Conservation (phyloP, 2,329 filamentous ascomycete species). For the Cercospora zeae-maydis region DNA sequence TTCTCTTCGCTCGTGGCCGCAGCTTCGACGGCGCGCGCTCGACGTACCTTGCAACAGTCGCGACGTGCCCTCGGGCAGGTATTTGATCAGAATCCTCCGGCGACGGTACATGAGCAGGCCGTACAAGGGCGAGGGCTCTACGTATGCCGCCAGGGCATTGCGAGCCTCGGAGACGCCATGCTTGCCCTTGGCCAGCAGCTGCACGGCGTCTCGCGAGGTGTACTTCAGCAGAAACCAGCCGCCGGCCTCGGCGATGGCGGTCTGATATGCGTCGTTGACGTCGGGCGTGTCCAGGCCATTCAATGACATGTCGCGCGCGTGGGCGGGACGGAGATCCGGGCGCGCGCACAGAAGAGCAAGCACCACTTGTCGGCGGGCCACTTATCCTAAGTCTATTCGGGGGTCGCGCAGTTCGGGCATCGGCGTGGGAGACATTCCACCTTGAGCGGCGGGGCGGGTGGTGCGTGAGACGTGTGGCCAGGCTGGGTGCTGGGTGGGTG, state of each 20-base stretch:
- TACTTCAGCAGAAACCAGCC: slow-evolving; percentile 98
- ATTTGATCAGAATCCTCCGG: slow-evolving; percentile 87
- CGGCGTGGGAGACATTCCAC: slow-evolving; percentile 21
- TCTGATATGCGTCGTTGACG: slow-evolving; percentile 80
- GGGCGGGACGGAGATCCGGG: slow-evolving; percentile 9
- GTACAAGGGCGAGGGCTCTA: slow-evolving; percentile 83
- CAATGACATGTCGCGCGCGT: slow-evolving; percentile 68
- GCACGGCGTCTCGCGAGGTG: slow-evolving; percentile 79
- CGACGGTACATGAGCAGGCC: slow-evolving; percentile 87
- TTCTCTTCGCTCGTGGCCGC: not conserved
- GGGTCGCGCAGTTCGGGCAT: slow-evolving; percentile 17
- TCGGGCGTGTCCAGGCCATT: slow-evolving; percentile 84
- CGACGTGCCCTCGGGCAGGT: slow-evolving; percentile 85
- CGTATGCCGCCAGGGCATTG: slow-evolving; percentile 70
- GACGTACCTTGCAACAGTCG: slow-evolving; percentile 81
- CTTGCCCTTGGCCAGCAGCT: slow-evolving; percentile 70
- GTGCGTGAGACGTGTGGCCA: not conserved
- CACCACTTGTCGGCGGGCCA: slow-evolving; percentile 7
- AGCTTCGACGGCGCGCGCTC: not conserved
- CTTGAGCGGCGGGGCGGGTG: not conserved
- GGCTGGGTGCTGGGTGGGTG: not conserved
- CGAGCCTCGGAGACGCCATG: slow-evolving; percentile 83
- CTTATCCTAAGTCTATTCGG: not conserved
- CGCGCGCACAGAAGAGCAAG: slow-evolving; percentile 1
- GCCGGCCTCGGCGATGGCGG: slow-evolving; percentile 75